phyloP scores from a whole-genome alignment of 495 filamentous ascomycete genomes.

The Antarctomyces pellizariae region DNA sequence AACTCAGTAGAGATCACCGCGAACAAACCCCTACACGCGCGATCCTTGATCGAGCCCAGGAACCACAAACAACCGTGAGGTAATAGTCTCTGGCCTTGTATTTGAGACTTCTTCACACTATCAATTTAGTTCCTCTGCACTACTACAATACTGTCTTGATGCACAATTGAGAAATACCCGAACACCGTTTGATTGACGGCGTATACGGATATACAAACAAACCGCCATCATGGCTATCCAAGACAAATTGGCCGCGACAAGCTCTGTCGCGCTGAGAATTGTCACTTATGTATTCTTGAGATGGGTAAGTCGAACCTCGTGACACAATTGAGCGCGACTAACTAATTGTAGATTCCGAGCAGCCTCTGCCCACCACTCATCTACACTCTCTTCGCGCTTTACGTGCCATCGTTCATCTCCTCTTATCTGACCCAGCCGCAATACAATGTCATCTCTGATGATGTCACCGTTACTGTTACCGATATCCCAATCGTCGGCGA shows the following conservation, averaged over 20 bases:
- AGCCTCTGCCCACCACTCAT: conserved; percentile 39
- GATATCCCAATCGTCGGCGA: conserved; percentile 20
- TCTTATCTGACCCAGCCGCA: conserved; percentile 30
- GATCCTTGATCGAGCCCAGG: too few relatives aligned
- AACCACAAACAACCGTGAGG: too few relatives aligned
- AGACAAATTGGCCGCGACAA: conserved; percentile 12
- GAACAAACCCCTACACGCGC: too few relatives aligned
- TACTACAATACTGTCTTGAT: too few relatives aligned
- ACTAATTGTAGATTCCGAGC: conserved; percentile 14
- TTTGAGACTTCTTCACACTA: too few relatives aligned
- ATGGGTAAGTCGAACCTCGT: conserved; percentile 37
- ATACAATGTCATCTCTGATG: conserved; percentile 32
- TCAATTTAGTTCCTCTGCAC: too few relatives aligned
- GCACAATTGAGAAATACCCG: too few relatives aligned
- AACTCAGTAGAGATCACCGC: too few relatives aligned
- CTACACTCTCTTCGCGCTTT: conserved; percentile 47
- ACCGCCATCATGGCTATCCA: conserved; percentile 9
- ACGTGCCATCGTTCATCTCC: conserved; percentile 41
- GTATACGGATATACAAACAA: too few relatives aligned
- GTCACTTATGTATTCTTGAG: conserved; percentile 54
- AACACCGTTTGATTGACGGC: too few relatives aligned
- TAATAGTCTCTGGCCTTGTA: too few relatives aligned
- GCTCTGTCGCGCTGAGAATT: conserved; percentile 37
- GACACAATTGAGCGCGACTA: conserved; percentile 2
- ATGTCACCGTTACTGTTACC: conserved; percentile 33